Base-by-base conservation (phyloP, 495 filamentous ascomycete genomes). In the Penicillium mononematosum region DNA sequence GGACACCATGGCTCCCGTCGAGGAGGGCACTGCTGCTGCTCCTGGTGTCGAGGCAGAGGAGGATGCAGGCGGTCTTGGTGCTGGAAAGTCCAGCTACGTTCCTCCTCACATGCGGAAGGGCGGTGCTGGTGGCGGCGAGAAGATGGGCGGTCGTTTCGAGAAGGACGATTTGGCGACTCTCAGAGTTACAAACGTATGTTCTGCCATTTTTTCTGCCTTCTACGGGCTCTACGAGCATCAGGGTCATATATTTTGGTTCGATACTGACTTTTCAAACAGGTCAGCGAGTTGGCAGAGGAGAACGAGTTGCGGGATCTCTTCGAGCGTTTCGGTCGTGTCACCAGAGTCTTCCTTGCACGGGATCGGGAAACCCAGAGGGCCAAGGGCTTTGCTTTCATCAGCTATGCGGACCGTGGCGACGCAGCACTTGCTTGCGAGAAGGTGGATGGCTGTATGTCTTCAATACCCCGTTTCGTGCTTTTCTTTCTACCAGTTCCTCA, bases 381-480 rank as follows among this genome's bases (percentile, higher is more conserved):
- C 51, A 98, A 98, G 83, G 94, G 94, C 44, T 98, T 98, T 67
- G 94, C 94, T 17, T 98, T 98, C 72, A 96, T 98, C 77, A 95
- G 89, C 71, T 98, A 92, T 73, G 86, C 85, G 48, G 94, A 98
- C 61, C 83, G 93, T 61, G 72, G 77, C 56, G 95, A 98, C 75
- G 94, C 94, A 53, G 85, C 88, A 55, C 88, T 85, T 75, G 94
- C 94, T 8, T 96, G 92, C 76, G 87, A 89, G 77, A 98, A 96
- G 81, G 89, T 98, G 88, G 94, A 98, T 77, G 95, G 95, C 61
- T 96, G 85, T 88, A 80, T 71, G 85, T 81, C 59, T 58, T 55
- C 24, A 57, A 19, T 39, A 6, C 5, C 45, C 27, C 32, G 22
- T 58, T 58, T 39, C 36, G 11, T 34, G 25, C 19, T 25, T 32